These are phyloP conservation scores for Pyrus pyrifolia DNA, from an alignment of 306 rosid species.

Conservation along the genomic window DNA sequence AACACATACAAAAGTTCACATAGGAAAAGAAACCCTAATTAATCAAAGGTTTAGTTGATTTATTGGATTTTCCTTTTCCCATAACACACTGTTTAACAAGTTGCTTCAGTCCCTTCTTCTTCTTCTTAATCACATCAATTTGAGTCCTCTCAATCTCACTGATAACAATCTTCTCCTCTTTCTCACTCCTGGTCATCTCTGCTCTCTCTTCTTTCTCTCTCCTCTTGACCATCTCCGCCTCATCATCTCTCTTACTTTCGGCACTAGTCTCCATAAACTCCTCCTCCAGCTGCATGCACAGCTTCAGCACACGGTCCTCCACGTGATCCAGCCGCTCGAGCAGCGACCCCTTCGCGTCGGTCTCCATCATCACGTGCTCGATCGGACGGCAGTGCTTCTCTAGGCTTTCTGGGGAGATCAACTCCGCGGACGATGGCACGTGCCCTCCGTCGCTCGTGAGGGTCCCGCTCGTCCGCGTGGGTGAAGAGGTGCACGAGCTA, in stretches of 20 bases:
- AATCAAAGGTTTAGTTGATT: background rate
- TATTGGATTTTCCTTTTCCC: conserved; percentile 10
- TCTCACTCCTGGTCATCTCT: background rate
- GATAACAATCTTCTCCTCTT: background rate
- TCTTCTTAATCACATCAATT: conserved; percentile 3
- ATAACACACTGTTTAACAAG: conserved; percentile 39
- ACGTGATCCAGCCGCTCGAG: conserved; percentile 57
- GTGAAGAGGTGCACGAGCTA: conserved; percentile 22
- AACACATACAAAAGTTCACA: background rate
- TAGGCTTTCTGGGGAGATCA: conserved; percentile 51
- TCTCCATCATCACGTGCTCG: conserved; percentile 45
- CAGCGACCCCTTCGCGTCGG: conserved; percentile 59
- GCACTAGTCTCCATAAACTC: conserved; percentile 23
- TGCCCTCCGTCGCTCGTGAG: conserved; percentile 27
- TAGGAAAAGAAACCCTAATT: background rate
- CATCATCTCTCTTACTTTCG: conserved; percentile 18
- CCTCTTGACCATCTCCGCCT: conserved; percentile 18
- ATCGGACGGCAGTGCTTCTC: conserved; percentile 94
- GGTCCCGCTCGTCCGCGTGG: conserved; percentile 34
- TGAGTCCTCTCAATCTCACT: background rate
- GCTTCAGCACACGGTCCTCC: conserved; percentile 64
- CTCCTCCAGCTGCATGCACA: conserved; percentile 57
- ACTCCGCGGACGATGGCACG: conserved; percentile 6
- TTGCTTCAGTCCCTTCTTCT: conserved; percentile 42
- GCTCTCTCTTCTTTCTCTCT: conserved; percentile 24